phyloP scores from a whole-genome alignment of 176 grass and related monocot genomes.

The Lolium rigidum region DNA sequence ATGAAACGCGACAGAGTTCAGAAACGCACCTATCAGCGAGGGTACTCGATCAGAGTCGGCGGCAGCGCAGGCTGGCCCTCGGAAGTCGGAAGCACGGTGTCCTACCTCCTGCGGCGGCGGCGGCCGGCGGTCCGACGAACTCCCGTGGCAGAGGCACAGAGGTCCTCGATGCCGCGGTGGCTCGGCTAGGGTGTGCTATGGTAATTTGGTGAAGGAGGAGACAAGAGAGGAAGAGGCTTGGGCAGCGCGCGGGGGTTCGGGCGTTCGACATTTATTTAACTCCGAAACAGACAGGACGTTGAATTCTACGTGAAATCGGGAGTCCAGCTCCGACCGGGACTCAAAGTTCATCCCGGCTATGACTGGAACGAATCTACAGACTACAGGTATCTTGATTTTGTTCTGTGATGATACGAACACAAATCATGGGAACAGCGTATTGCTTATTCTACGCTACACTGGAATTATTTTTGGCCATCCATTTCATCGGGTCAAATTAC shows the following conservation, averaged over 20 bases:
- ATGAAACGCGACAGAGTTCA: too few species aligned
- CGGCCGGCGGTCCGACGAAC: neutral
- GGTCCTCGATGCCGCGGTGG: neutral
- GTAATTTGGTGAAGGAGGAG: neutral
- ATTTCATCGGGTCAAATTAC: too few species aligned
- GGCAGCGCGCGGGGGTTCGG: neutral
- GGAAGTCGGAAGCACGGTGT: neutral
- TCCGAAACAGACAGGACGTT: neutral
- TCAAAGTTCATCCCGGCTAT: too few species aligned
- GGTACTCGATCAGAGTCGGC: too few species aligned
- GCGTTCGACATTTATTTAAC: neutral
- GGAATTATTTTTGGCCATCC: too few species aligned
- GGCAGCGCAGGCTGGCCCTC: neutral
- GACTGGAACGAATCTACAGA: too few species aligned
- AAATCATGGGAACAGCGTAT: too few species aligned
- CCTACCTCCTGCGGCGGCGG: neutral
- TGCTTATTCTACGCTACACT: too few species aligned
- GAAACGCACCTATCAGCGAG: too few species aligned
- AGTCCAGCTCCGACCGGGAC: neutral
- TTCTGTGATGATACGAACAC: too few species aligned
- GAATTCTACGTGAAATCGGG: neutral
- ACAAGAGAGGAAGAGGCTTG: neutral
- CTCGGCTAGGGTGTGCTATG: neutral
- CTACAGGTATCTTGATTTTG: too few species aligned
- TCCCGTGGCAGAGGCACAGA: neutral